Evolutionary conservation across 2,329 filamentous ascomycete species (phyloP).

Genomic region (Elsinoe arachidis): DNA sequence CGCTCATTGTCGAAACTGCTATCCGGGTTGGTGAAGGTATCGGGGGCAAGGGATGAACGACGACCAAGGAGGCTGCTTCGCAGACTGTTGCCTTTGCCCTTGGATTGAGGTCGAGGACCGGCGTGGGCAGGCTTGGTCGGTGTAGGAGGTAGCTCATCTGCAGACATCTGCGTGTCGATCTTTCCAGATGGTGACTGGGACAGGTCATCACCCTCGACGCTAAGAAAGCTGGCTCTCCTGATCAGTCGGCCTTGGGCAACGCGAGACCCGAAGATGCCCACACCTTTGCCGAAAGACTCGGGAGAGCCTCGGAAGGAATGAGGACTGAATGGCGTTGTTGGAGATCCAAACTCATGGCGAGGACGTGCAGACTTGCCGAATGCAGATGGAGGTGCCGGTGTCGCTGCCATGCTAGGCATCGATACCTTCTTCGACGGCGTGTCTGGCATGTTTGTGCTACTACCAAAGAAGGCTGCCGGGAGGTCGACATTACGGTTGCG

Average conservation of each 20-base stretch:
- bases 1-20: conserved; percentile 26
- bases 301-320: conserved; percentile 53
- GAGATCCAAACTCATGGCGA: conserved; percentile 64
- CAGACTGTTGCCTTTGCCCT: conserved; percentile 44
- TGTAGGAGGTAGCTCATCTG: conserved; percentile 81
- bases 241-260: conserved; percentile 41
- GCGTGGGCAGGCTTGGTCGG: conserved; percentile 66
- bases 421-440: conserved; percentile 89
- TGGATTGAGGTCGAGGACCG: conserved; percentile 32
- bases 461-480: conserved; percentile 40
- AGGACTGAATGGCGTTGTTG: conserved; percentile 73
- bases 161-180: conserved; percentile 48
- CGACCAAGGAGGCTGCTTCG: conserved; percentile 43
- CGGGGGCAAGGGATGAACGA: conserved; percentile 37
- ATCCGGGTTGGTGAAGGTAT: conserved; percentile 37
- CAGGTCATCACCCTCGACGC: conserved; percentile 69
- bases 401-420: conserved; percentile 54
- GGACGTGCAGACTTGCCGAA: conserved; percentile 55
- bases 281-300: conserved; percentile 58
- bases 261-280: conserved; percentile 53
- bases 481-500: conserved; percentile 73
- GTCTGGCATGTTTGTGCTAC: conserved; percentile 69
- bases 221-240: conserved; percentile 64
- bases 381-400: conserved; percentile 45
- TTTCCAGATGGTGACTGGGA: conserved; percentile 49